Base-by-base conservation (phyloP, 768 basidiomycete genomes). In the Hygrophoropsis aurantiaca region DNA sequence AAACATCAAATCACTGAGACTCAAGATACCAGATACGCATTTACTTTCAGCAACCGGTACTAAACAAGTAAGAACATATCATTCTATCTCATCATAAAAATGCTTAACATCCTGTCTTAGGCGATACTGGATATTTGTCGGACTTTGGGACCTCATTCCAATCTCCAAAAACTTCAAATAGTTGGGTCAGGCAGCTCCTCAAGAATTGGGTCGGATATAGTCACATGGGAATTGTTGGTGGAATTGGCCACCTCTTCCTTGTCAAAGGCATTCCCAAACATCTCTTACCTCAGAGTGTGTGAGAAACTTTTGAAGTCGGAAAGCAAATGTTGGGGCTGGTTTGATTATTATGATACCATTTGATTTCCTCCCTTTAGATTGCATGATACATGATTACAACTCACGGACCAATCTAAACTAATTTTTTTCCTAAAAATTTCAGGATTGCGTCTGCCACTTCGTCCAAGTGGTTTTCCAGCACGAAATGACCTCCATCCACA, bases 401-500 rank as follows among this genome's bases (percentile, higher is more conserved):
- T n/a, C n/a, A n/a, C n/a, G n/a, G n/a, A n/a, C n/a, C 27, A 30
- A 7, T 38, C 27, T 34, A 54, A 33, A 54, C 33, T 20, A 49
- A 39, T 38, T 52, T 64, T 41, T 41, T 50, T 21, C 42, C 54
- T 34, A 74, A 58, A 46, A 74, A 74, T 16, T 54, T 40, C 23
- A 61, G 34, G 11, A 72, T 71, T 23, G 40, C 38, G 2, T 34
- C 49, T 1, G 59, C 58, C 30, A 74, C 67, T 47, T 74, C 69
- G 3, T 70, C 62, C 6, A 67, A 33, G 47, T 75, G 66, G 4
- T 62, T 66, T 53, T 74, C 75, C 48, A 74, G 52, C n/a, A 71
- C 64, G 49, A 79, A 79, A 56, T 79, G 78, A 0, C 74, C 73
- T 16, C 65, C 72, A 39, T 77, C 71, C 25, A 78, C 52, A 18